These are phyloP conservation scores for Hebeloma cylindrosporum DNA, from an alignment of 768 basidiomycete species.

Conservation along the genomic window DNA sequence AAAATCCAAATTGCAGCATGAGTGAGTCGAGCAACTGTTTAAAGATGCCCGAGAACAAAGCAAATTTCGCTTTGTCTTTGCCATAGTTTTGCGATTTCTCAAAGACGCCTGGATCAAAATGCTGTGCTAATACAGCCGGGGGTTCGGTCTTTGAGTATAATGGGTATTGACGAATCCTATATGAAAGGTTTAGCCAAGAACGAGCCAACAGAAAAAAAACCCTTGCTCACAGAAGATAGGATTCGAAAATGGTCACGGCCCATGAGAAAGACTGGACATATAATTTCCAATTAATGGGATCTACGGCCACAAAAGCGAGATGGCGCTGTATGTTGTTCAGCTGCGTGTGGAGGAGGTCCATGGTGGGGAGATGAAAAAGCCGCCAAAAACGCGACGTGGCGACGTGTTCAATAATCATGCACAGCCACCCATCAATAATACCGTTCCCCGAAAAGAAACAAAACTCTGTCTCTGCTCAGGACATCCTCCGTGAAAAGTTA, in stretches of 20 bases:
- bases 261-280: conserved; percentile 81
- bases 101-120: conserved; percentile 72
- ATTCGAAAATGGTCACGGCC: conserved; percentile 81
- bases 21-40: conserved; percentile 70
- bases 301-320: conserved; percentile 70
- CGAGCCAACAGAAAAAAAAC: not conserved
- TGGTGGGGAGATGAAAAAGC: conserved; percentile 28
- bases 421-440: conserved; percentile 22
- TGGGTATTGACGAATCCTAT: conserved; percentile 75
- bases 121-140: conserved; percentile 64
- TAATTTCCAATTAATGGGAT: conserved; percentile 77
- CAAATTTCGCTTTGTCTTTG: conserved; percentile 84
- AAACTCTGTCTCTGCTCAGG: not conserved
- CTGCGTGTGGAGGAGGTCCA: conserved; percentile 64
- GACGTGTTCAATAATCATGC: conserved; percentile 24
- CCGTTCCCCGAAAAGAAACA: not conserved
- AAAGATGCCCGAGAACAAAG: conserved; percentile 70
- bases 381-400: conserved; percentile 24
- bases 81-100: conserved; percentile 92
- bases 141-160: conserved; percentile 76
- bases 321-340: conserved; percentile 56
- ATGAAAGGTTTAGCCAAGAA: conserved; percentile 1
- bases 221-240: conserved; percentile 74
- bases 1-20: conserved; percentile 74
- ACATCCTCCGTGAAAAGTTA: not conserved